Base-by-base conservation (phyloP, 495 filamentous ascomycete genomes). In the Penicillium verhagenii region DNA sequence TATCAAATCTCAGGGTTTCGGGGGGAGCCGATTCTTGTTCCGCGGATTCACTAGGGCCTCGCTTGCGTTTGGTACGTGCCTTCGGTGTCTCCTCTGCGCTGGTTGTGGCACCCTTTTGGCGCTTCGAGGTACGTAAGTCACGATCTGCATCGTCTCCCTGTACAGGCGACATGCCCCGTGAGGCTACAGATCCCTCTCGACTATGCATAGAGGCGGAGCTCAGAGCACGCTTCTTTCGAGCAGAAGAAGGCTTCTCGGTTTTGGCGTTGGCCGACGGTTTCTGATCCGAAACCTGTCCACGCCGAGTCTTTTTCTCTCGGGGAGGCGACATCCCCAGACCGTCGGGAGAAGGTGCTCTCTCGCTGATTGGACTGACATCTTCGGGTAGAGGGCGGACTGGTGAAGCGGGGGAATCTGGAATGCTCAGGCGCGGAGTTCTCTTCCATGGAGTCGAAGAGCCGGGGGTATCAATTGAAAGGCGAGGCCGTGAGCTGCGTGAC, bases 191-290 rank as follows among this genome's bases (percentile, higher is more conserved):
- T 40, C 78, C 75, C 50, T 82, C 84, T 44, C 83, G 75, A 48
- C 79, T 81, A n/a, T 74, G 72, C 0, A 81, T 80, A 3, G 83
- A 85, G 23, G 78, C 72, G 20, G 72, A 74, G 56, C 84, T 86
- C 21, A 71, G 72, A 42, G 77, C 82, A 26, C 76, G 75, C 31
- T 67, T 71, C 42, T 69, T 70, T 6, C 63, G 70, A 31, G 50
- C 52, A 23, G 55, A 61, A 49, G 61, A 59, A 64, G 54, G 44
- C 64, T 68, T 69, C 63, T 75, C 72, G 42, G 39, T 63, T 66
- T 72, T 78, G 61, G 60, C 63, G 52, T 40, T 71, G 49, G 58
- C 31, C 43, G 46, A 38, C 42, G 56, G 28, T 53, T 68, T 66
- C 59, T 26, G 66, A 51, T 63, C 67, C 8, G 44, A 43, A 14